Evolutionary conservation across 768 basidiomycete species (phyloP).

Genomic region (Lactarius hatsudake): DNA sequence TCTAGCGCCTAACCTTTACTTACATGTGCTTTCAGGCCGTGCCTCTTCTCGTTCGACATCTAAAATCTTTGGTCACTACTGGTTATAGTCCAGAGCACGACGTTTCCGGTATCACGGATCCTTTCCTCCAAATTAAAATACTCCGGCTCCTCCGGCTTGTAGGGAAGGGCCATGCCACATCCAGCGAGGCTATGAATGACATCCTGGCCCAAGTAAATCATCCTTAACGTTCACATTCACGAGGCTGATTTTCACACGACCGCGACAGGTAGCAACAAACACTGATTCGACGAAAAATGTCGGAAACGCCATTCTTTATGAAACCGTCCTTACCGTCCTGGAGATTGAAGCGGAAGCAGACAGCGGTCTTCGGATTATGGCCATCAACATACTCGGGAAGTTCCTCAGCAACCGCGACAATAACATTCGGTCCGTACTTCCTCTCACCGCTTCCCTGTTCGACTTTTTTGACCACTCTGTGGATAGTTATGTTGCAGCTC

Average conservation of each 20-base stretch:
- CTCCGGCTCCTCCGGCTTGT: constrained; percentile 85
- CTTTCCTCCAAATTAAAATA: constrained; percentile 92
- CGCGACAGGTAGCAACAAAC: constrained; percentile 90
- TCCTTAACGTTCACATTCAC: neutral
- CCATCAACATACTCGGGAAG: constrained; percentile 98
- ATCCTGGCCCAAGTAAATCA: constrained; percentile 82
- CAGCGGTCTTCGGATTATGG: constrained; percentile 94
- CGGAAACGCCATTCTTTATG: constrained; percentile 96
- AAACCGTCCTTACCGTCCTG: constrained; percentile 92
- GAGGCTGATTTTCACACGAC: neutral
- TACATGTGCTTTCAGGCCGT: constrained; percentile 60
- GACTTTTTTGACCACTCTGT: neutral
- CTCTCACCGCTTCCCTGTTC: neutral
- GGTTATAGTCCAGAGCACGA: constrained; percentile 99
- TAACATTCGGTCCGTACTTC: constrained; percentile 82
- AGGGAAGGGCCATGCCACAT: constrained; percentile 77
- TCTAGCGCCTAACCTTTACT: constrained; percentile 17
- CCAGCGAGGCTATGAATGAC: constrained; percentile 97
- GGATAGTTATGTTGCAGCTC: constrained; percentile 87
- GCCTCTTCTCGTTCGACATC: constrained; percentile 87
- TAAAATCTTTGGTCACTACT: constrained; percentile 92
- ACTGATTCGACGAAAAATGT: constrained; percentile 98
- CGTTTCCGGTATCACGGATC: constrained; percentile 98
- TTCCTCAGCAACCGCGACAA: constrained; percentile 97
- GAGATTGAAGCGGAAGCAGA: constrained; percentile 88